A percentile compares a stretch with the other conserved stretches of the same genome.
These are phyloP conservation scores for Pseudevernia furfuracea DNA, from an alignment of 495 filamentous ascomycete genomes.

Conservation along the genomic window DNA sequence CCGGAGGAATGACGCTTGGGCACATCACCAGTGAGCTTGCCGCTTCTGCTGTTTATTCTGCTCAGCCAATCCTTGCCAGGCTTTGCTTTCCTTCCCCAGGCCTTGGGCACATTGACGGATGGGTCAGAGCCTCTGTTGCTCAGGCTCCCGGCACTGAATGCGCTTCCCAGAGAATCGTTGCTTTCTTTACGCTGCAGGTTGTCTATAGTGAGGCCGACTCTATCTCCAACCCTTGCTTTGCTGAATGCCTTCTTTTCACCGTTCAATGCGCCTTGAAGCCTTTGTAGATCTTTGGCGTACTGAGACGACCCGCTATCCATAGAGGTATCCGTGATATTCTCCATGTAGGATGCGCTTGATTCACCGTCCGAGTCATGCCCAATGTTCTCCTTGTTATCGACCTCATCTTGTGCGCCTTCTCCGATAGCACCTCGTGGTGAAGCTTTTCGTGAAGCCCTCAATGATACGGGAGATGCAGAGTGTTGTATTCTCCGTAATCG, in stretches of 20 bases:
- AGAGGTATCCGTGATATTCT: constrained; percentile 31
- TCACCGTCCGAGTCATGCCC: constrained; percentile 18
- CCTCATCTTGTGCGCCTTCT: constrained; percentile 15
- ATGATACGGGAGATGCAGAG: constrained; percentile 20
- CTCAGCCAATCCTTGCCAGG: constrained; percentile 48
- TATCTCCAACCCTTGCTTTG: constrained; percentile 35
- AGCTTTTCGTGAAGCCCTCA: constrained; percentile 21
- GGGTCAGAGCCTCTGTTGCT: constrained; percentile 40
- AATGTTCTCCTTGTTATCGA: constrained; percentile 18
- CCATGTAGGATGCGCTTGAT: constrained; percentile 29
- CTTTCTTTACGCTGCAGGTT: constrained; percentile 38
- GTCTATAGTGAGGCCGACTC: constrained; percentile 37
- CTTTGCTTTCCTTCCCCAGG: constrained; percentile 52
- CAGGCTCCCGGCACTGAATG: constrained; percentile 26
- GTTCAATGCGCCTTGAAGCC: constrained; percentile 36
- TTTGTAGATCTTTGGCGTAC: constrained; percentile 39
- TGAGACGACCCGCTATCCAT: constrained; percentile 33
- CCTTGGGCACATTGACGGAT: constrained; percentile 46
- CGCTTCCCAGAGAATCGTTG: constrained; percentile 29
- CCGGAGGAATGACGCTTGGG: constrained; percentile 25
- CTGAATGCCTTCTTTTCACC: constrained; percentile 42
- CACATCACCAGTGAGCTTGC: constrained; percentile 21
- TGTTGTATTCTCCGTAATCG: constrained; percentile 17
- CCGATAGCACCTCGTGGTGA: constrained; percentile 28
- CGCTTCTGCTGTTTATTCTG: constrained; percentile 26